Base-by-base conservation (phyloP, 2,329 filamentous ascomycete genomes). In the Polytolypa hystricis region DNA sequence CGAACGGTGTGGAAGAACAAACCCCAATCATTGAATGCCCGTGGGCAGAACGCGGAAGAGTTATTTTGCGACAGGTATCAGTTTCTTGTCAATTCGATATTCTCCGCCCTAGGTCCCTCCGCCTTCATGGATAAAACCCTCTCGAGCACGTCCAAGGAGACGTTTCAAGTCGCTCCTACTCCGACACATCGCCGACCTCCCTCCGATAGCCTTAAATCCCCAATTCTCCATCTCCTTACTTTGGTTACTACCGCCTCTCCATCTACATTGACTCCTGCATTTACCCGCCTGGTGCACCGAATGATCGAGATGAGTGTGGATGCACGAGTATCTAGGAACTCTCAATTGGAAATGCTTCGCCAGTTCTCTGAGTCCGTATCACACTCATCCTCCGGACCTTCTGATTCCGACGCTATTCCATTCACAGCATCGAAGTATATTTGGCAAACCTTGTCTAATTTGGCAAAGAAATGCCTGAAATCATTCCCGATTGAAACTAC, bases 1-100 rank as follows among this genome's bases (percentile, higher is more conserved):
- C 72, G 76, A 33, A 74, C 71, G 17, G 57, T 87, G 2, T 93
- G 86, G 84, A 65, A 66, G 83, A 64, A 65, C 12, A 55, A 51
- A 2, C 67, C 65, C 3, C 46, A 51, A 9, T 57, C 55, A 3
- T 47, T 63, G 18, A 58, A 60, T 43, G 52, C 52, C 19, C 33
- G 42, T 40, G 33, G 45, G 8, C 45, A 52, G 11, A 25, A 44
- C n/a, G 47, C 39, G 8, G 40, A 53, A 19, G 58, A 61, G 20
- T 35, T 42, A 4, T 69, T 68, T 54, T 65, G 66, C 17, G 58
- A 65, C 16, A 65, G 66, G 20, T 71, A 73, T 43, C 56, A 59
- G 12, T 71, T 69, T 37, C 47, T 80, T 10, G 54, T 70, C 5
- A 61, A 62, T 31, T 65, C 59, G n/a, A 65, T 70, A 11, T 61